phyloP scores from a whole-genome alignment of 176 grass and related monocot genomes.

The Puya raimondii region DNA sequence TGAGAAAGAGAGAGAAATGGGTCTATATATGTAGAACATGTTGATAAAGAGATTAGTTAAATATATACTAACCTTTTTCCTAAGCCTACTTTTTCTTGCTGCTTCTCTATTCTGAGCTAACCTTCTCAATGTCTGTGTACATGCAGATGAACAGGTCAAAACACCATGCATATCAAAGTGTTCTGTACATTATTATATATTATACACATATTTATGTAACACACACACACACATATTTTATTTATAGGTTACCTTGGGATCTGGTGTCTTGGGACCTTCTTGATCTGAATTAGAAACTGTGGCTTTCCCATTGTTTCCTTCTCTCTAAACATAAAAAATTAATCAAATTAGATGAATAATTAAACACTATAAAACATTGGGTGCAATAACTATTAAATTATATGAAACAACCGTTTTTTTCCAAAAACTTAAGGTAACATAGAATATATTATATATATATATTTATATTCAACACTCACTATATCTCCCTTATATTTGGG shows the following conservation, averaged over 20 bases:
- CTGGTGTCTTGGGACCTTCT: slow-evolving; percentile 32
- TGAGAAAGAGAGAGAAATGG: not conserved
- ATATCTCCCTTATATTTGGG: no score
- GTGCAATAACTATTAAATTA: no score
- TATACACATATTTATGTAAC: no score
- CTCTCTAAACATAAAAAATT: slow-evolving; percentile 4
- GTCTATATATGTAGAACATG: not conserved
- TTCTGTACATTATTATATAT: no score
- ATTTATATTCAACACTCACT: no score
- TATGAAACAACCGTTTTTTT: no score
- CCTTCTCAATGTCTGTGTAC: slow-evolving; percentile 34
- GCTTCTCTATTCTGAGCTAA: slow-evolving; percentile 66
- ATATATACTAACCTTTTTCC: slow-evolving; percentile 43
- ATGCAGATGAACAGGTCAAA: not conserved
- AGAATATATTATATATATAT: no score
- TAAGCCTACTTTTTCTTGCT: slow-evolving; percentile 52
- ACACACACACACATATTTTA: no score
- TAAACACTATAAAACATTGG: no score
- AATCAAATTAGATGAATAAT: not conserved
- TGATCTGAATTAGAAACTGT: slow-evolving; percentile 28
- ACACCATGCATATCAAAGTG: not conserved
- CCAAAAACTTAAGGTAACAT: no score
- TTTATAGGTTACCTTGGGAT: slow-evolving; percentile 27
- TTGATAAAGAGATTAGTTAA: not conserved
- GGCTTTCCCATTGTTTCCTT: slow-evolving; percentile 23